Conservation (phyloP, 2,329 filamentous ascomycete species). For the Scedosporium dehoogii region DNA sequence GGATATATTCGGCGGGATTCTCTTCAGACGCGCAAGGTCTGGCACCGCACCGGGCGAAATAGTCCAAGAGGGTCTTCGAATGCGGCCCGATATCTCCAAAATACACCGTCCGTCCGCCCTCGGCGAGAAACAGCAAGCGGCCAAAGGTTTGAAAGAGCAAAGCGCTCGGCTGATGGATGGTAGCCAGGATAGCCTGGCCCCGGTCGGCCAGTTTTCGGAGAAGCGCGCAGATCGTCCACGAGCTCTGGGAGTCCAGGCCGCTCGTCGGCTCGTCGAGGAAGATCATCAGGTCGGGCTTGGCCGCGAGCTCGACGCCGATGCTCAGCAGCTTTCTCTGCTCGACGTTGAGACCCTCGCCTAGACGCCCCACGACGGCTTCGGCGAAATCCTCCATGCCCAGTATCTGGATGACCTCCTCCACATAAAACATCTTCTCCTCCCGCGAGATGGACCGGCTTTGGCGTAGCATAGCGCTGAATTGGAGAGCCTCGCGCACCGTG, state of each 20-base stretch:
- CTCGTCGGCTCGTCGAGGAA: constrained; percentile 45
- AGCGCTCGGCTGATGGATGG: constrained; percentile 40
- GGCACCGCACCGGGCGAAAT: constrained; percentile 54
- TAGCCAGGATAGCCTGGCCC: constrained; percentile 39
- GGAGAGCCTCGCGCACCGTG: constrained; percentile 36
- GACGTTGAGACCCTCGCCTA: constrained; percentile 34
- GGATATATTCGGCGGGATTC: constrained; percentile 64
- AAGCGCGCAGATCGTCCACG: constrained; percentile 63
- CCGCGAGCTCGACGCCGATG: constrained; percentile 35
- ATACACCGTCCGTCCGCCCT: constrained; percentile 45
- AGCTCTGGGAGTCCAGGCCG: constrained; percentile 51
- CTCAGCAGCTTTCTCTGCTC: constrained; percentile 42
- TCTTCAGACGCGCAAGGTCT: constrained; percentile 39
- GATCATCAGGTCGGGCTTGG: constrained; percentile 35
- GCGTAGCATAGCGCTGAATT: constrained; percentile 32
- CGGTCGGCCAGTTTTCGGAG: constrained; percentile 51
- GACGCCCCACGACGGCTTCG: constrained; percentile 39
- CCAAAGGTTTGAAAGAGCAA: constrained; percentile 37
- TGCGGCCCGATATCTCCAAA: constrained; percentile 47
- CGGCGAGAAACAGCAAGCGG: constrained; percentile 44
- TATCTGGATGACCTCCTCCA: constrained; percentile 43
- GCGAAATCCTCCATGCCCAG: constrained; percentile 45
- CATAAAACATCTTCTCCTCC: constrained; percentile 39
- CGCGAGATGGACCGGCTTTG: constrained; percentile 32
- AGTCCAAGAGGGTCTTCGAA: constrained; percentile 36